These are phyloP conservation scores for Adansonia gregorii DNA, from an alignment of 441 rosid species.

Conservation along the genomic window DNA sequence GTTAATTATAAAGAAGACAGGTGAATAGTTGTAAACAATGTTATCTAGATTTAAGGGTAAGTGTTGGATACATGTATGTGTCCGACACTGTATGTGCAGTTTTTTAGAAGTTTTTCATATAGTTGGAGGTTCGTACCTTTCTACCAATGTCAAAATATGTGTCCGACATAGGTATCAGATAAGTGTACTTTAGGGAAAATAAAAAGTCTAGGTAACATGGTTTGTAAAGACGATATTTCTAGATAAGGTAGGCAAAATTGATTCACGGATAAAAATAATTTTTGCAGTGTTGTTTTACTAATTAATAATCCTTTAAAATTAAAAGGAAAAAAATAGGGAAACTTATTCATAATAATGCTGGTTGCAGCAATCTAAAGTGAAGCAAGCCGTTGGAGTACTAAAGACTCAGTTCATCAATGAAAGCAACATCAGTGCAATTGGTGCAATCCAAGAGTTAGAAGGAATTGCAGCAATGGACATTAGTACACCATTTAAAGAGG, in stretches of 20 bases:
- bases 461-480: conserved; percentile 59
- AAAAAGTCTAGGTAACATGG: too few species aligned
- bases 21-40: background rate
- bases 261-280: background rate
- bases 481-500: conserved; percentile 40
- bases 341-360: background rate
- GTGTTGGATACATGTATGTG: too few species aligned
- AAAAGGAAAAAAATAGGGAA: background rate
- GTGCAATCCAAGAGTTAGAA: conserved; percentile 69
- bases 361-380: conserved; percentile 73
- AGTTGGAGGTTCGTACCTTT: too few species aligned
- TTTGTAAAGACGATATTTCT: too few species aligned
- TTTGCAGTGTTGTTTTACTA: background rate
- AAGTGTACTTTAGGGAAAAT: too few species aligned
- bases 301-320: background rate
- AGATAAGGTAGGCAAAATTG: background rate
- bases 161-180: too few species aligned
- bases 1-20: background rate
- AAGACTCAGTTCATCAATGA: conserved; percentile 54
- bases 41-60: too few species aligned
- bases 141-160: too few species aligned
- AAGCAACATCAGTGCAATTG: conserved; percentile 41
- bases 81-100: too few species aligned
- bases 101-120: too few species aligned
- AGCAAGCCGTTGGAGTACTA: conserved; percentile 52